phyloP scores from a whole-genome alignment of 192 early-diverging fungal species.

The Ambispora gerdemannii region DNA sequence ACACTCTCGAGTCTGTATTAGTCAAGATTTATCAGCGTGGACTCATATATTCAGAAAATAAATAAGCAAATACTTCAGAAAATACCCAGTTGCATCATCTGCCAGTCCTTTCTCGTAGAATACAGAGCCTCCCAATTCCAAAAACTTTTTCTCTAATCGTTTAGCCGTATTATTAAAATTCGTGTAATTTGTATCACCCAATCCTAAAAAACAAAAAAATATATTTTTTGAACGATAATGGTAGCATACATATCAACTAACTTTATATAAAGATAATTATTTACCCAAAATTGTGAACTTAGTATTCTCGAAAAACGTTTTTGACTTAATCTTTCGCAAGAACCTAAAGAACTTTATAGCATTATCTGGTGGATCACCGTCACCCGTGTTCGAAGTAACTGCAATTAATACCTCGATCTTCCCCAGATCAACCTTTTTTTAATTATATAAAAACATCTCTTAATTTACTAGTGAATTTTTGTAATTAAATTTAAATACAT shows the following conservation, averaged over 20 bases:
- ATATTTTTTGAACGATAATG: neutral
- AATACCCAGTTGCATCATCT: constrained; percentile 87
- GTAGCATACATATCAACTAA: constrained; percentile 32
- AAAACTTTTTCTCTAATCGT: constrained; percentile 72
- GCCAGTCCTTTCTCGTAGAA: constrained; percentile 81
- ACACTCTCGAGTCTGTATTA: constrained; percentile 71
- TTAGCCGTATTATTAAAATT: constrained; percentile 89
- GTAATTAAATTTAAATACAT: too few species aligned
- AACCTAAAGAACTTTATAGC: constrained; percentile 85
- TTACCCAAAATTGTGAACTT: constrained; percentile 44
- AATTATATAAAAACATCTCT: neutral
- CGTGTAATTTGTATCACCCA: constrained; percentile 93
- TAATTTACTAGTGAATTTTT: too few species aligned
- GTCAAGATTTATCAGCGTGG: too few species aligned
- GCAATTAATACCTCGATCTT: constrained; percentile 64
- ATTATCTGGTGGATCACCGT: constrained; percentile 96
- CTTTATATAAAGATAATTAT: neutral
- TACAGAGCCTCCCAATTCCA: constrained; percentile 66
- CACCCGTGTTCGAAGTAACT: constrained; percentile 89
- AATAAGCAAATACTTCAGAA: neutral
- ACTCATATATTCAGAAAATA: too few species aligned
- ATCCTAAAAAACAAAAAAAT: constrained; percentile 46
- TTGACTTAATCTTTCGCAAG: constrained; percentile 69
- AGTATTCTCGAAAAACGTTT: constrained; percentile 53
- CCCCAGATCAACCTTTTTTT: constrained; percentile 43